A percentile compares a stretch with the other conserved stretches of the same genome.
phyloP scores from a whole-genome alignment of 495 filamentous ascomycete genomes.

The Penicillium cataractarum region DNA sequence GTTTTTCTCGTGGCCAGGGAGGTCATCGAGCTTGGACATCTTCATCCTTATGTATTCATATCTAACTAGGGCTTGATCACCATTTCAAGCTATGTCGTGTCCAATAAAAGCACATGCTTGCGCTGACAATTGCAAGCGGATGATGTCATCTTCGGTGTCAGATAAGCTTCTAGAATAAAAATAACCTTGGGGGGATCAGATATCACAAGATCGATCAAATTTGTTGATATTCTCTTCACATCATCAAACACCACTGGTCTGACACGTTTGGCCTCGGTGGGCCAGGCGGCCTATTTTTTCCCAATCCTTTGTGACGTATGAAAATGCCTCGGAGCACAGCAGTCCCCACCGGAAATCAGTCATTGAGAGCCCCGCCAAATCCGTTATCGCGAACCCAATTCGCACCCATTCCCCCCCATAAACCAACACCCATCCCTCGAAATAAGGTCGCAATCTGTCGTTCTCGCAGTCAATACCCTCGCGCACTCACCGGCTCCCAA shows the following conservation, averaged over 20 bases:
- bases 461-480: not conserved
- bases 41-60: slow-evolving; percentile 18
- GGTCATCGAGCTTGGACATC: slow-evolving; percentile 2
- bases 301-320: slow-evolving; percentile 23
- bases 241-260: not conserved
- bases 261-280: not conserved
- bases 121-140: slow-evolving; percentile 1
- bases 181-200: not conserved
- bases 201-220: not conserved
- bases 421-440: not conserved
- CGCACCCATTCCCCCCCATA: slow-evolving; percentile 9
- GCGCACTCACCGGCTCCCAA: not conserved
- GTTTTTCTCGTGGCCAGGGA: not conserved
- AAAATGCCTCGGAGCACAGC: slow-evolving; percentile 31
- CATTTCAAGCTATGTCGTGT: not conserved
- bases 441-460: not conserved
- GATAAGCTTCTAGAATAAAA: slow-evolving; percentile 4
- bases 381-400: slow-evolving; percentile 18
- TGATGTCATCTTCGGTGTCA: slow-evolving; percentile 15
- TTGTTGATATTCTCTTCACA: not conserved
- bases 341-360: slow-evolving; percentile 34
- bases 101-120: slow-evolving; percentile 14
- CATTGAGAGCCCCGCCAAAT: slow-evolving; percentile 29
- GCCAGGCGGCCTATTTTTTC: slow-evolving; percentile 1
- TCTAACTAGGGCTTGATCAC: not conserved